Conservation (phyloP, 2,329 filamentous ascomycete genomes). For the Grosmannia huntii region DNA sequence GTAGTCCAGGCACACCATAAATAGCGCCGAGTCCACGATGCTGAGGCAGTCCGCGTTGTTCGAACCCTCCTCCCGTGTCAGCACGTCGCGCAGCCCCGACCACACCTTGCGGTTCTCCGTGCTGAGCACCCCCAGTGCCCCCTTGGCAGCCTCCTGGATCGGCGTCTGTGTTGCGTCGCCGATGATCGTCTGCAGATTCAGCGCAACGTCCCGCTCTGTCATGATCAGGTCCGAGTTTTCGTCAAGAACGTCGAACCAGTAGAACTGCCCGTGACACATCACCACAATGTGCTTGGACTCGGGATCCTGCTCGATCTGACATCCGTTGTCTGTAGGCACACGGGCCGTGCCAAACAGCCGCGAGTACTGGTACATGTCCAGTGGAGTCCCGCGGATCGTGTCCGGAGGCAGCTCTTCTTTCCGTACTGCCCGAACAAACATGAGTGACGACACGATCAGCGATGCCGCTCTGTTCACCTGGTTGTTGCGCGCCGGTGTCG, state of each 20-base stretch:
- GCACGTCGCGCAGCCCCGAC: slow-evolving; percentile 79
- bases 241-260: slow-evolving; percentile 97
- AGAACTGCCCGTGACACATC: slow-evolving; percentile 88
- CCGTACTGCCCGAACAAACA: slow-evolving; percentile 84
- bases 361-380: slow-evolving; percentile 98
- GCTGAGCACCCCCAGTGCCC: slow-evolving; percentile 81
- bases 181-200: slow-evolving; percentile 85
- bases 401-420: slow-evolving; percentile 90
- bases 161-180: slow-evolving; percentile 83
- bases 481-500: slow-evolving; percentile 89
- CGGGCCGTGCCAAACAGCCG: slow-evolving; percentile 88
- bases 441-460: slow-evolving; percentile 75
- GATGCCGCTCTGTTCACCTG: slow-evolving; percentile 92
- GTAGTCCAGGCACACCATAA: slow-evolving; percentile 85
- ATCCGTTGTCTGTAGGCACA: slow-evolving; percentile 87
- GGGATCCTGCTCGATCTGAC: slow-evolving; percentile 89
- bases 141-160: slow-evolving; percentile 90
- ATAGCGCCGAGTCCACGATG: slow-evolving; percentile 89
- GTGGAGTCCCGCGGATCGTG: slow-evolving; percentile 64
- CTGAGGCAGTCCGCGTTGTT: slow-evolving; percentile 95
- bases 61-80: slow-evolving; percentile 73
- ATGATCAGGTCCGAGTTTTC: slow-evolving; percentile 93
- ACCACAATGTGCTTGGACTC: slow-evolving; percentile 89
- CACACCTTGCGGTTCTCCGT: slow-evolving; percentile 95
- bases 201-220: slow-evolving; percentile 83